Evolutionary conservation across 495 filamentous ascomycete genomes (phyloP), one percentile per base, ranked within the genome.

Genomic region (Lentithecium fluviatile): DNA sequence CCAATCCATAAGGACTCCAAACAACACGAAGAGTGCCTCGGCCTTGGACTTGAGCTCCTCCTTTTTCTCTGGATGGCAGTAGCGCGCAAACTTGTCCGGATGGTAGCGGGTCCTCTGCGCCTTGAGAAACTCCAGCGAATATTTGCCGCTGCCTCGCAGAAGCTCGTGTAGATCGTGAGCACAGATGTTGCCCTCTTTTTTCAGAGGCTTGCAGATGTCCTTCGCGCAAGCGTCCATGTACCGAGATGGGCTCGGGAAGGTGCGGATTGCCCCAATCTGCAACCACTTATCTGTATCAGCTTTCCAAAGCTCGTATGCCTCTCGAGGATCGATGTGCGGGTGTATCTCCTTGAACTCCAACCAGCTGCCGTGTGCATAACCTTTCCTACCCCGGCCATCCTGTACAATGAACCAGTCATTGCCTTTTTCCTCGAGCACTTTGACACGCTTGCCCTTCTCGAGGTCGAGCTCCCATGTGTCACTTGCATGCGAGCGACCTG

Each of bases 1-100:
- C 40, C 40, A 43, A 38, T 53, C 48, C 46, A 65, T 49, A 1
- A 60, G 29, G 19, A 56, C 43, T 11, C 56, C 56, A n/a, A 49
- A 43, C 20, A 65, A 32, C 17, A 60, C 56, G 24, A 65, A 65
- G 5, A 65, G 25, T 6, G n/a, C 40, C 29, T 51, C 29, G n/a
- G 56, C 51, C 29, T 56, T 56, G 21, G 42, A 48, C 56, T 56
- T 50, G 10, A 65, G 42, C 4, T 56, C 21, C 21, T 54, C 56
- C 11, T 32, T 42, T 20, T 42, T 11, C 12, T 36, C 40, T n/a
- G 34, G 48, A 20, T 57, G 43, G 40, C 56, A 65, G n/a, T 36
- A 26, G 24, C 56, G 34, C 2, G 50, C 42, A 24, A 65, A 60
- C 45, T 56, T 60, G 46, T 65, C 62, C 4, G 62, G 62, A 51